Conservation (phyloP, 2,329 filamentous ascomycete genomes). For the Fusarium falciforme region DNA sequence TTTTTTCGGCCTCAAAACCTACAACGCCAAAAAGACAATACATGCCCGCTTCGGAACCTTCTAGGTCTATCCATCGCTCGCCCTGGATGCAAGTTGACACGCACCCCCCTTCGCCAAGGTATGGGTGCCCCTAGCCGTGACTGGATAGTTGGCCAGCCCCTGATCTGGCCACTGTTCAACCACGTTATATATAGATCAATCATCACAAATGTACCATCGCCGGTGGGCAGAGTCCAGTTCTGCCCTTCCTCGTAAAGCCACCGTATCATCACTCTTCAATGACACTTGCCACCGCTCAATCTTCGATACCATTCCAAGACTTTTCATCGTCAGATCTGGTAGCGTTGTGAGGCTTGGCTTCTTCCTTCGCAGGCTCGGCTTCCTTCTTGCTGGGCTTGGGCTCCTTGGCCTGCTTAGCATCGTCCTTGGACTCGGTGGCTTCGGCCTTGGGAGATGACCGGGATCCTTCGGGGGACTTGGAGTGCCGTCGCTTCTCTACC, state of each 20-base stretch:
- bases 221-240: not conserved
- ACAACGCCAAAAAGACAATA: constrained; percentile 26
- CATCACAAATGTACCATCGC: not conserved
- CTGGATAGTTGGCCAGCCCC: not conserved
- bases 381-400: not conserved
- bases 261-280: not conserved
- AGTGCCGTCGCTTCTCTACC: constrained; percentile 47
- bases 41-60: constrained; percentile 24
- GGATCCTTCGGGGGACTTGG: constrained; percentile 39
- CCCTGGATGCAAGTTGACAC: constrained; percentile 2
- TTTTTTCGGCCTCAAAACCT: constrained; percentile 8
- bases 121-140: not conserved
- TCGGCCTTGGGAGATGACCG: constrained; percentile 45
- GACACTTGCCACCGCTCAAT: constrained; percentile 39
- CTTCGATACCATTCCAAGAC: constrained; percentile 57
- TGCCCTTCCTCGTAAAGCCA: not conserved
- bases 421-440: constrained; percentile 35
- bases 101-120: not conserved
- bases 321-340: constrained; percentile 53
- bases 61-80: constrained; percentile 25
- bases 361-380: not conserved
- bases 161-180: not conserved
- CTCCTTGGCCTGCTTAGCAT: constrained; percentile 29
- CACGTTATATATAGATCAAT: not conserved
- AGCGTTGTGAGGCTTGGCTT: constrained; percentile 21